These are phyloP conservation scores for Cutaneotrichosporon cutaneum DNA, from an alignment of 1,284 basidiomycete species.

Conservation along the genomic window DNA sequence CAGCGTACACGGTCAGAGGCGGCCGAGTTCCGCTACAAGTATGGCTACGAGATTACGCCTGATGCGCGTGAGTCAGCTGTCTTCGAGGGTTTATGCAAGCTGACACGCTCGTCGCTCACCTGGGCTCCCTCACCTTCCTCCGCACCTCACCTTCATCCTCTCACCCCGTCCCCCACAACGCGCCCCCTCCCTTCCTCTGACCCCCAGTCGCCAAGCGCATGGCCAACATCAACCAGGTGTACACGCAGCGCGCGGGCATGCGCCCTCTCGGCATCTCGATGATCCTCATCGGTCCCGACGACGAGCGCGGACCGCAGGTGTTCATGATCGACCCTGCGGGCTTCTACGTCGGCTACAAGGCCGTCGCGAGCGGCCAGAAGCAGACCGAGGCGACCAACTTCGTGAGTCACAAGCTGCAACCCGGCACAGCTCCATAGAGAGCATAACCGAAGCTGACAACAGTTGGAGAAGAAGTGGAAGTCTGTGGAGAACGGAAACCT, in stretches of 20 bases:
- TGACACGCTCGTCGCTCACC: neutral
- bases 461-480: constrained; percentile 98
- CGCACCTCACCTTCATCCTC: neutral
- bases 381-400: constrained; percentile 99
- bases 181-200: neutral
- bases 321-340: constrained; percentile 99
- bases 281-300: constrained; percentile 92
- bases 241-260: constrained; percentile 97
- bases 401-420: constrained; percentile 32
- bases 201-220: constrained; percentile 76
- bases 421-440: neutral
- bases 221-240: constrained; percentile 99
- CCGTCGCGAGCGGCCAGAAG: constrained; percentile 93
- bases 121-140: neutral
- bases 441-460: constrained; percentile 17
- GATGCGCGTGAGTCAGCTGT: constrained; percentile 61
- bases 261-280: constrained; percentile 95
- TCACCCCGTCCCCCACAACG: neutral
- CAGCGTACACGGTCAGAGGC: constrained; percentile 85
- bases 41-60: constrained; percentile 96
- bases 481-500: constrained; percentile 69
- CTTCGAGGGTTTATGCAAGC: neutral
- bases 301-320: constrained; percentile 83
- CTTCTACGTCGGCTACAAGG: constrained; percentile 97
- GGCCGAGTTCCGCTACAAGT: constrained; percentile 93